phyloP scores from a whole-genome alignment of 169 alveolate genomes.

The Cryptosporidium ubiquitum region DNA sequence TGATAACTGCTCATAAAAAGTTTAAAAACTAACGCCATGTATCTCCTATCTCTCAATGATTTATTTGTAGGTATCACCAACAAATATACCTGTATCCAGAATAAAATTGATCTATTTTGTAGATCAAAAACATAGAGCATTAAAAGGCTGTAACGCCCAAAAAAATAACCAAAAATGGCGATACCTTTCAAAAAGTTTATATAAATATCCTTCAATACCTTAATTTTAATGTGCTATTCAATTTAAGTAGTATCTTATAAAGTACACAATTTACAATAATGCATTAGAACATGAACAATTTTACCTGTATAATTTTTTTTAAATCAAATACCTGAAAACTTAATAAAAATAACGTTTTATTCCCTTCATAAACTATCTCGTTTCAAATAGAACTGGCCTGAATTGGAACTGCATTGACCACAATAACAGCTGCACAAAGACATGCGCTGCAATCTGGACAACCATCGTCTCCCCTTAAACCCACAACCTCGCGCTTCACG shows the following conservation, averaged over 20 bases:
- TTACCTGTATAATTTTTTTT: constrained; percentile 21
- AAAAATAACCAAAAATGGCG: not conserved
- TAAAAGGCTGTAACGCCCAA: not conserved
- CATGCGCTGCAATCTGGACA: constrained; percentile 77
- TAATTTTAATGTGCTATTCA: not conserved
- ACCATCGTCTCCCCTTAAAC: constrained; percentile 74
- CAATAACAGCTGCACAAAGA: constrained; percentile 74
- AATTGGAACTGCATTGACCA: constrained; percentile 75
- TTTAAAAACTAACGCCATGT: not conserved
- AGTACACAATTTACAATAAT: constrained; percentile 1
- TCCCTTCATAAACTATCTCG: constrained; percentile 13
- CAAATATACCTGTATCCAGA: constrained; percentile 49
- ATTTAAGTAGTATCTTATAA: constrained; percentile 1
- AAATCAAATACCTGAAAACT: constrained; percentile 51
- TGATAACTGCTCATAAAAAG: not conserved
- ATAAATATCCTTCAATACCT: not conserved
- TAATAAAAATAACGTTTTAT: not conserved
- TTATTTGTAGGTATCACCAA: constrained; percentile 1
- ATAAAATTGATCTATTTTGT: not conserved
- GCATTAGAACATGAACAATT: constrained; percentile 23
- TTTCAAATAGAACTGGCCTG: not conserved
- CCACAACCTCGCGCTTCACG: constrained; percentile 55
- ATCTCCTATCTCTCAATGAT: not conserved
- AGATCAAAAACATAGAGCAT: constrained; percentile 10
- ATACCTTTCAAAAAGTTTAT: not conserved